Base-by-base conservation (phyloP, 495 filamentous ascomycete genomes). In the Xylaria flabelliformis region DNA sequence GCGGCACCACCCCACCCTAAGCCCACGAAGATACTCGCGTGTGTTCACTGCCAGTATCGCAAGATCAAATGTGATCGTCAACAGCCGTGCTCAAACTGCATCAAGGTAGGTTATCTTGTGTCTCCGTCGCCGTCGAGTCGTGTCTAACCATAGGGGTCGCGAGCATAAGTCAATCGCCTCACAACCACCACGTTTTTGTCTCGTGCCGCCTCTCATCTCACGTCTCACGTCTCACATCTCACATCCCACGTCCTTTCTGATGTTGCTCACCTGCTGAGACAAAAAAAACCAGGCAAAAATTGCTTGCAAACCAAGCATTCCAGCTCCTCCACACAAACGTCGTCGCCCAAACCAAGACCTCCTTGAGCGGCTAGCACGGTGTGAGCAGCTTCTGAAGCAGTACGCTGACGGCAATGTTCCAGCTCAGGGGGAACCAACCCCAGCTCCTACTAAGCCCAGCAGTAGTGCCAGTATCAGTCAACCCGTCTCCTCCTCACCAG, bases 61-160 rank as follows among this genome's bases (percentile, higher is more conserved):
- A 92, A 92, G 78, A 85, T 91, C 74, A 88, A 87, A 71, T 92
- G 90, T 75, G 88, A 91, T 75, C 86, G 89, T 48, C 83, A 84
- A 51, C 89, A 90, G 77, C 90, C 90, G 17, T 92, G 90, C 71
- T 82, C 85, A 39, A 89, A 90, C 61, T 92, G 90, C 73, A 74
- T 80, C 44, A 91, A 90, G 78, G 71, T 73, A 68, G n/a, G 42
- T 32, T 13, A 7, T 24, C 39, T 53, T 24, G 17, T 21, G 29
- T 66, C 29, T 8, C 21, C 39, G 62, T 41, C 36, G 41, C 41
- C 12, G 41, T 44, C 41, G 36, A 12, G 13, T 46, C 4, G 39
- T 64, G 36, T 64, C n/a, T 64, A 10, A 10, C 46, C 12, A 10
- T 21, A 21, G 13, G 13, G 51, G 21, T 69, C 21, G 34, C 10